phyloP scores from a whole-genome alignment of 371 early-diverging fungal species.

The Actinomortierella ambigua region DNA sequence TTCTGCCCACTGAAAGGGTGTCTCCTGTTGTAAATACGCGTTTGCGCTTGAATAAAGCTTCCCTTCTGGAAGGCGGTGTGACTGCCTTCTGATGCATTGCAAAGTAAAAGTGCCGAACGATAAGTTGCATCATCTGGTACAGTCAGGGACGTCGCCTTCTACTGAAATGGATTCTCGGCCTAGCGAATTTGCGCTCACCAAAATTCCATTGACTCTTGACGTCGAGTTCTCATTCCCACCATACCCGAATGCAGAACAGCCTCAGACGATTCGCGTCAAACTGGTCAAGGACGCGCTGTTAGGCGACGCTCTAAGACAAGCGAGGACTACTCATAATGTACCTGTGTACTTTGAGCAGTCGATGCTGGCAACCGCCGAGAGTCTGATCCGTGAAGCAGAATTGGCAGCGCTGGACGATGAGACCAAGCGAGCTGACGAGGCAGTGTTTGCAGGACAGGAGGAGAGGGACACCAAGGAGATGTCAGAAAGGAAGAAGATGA shows the following conservation, averaged over 20 bases:
- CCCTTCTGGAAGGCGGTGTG: too few relatives aligned
- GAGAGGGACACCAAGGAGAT: conserved; percentile 3
- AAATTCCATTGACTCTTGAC: conserved; percentile 31
- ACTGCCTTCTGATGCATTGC: too few relatives aligned
- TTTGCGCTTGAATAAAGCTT: too few relatives aligned
- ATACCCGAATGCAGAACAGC: conserved; percentile 29
- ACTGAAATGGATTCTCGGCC: too few relatives aligned
- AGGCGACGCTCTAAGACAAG: conserved; percentile 49
- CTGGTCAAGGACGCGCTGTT: conserved; percentile 52
- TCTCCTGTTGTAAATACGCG: too few relatives aligned
- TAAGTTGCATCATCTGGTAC: too few relatives aligned
- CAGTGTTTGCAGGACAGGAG: conserved; percentile 8
- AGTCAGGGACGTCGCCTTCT: too few relatives aligned
- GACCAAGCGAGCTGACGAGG: conserved; percentile 11
- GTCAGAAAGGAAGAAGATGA: not conserved
- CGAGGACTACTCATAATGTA: conserved; percentile 46
- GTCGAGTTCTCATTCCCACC: conserved; percentile 36
- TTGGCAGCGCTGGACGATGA: conserved; percentile 17
- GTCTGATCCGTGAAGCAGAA: conserved; percentile 39
- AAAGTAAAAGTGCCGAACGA: too few relatives aligned
- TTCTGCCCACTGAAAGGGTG: conserved; percentile 30
- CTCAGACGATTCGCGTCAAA: conserved; percentile 21
- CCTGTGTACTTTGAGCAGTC: conserved; percentile 54
- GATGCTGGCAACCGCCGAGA: conserved; percentile 49
- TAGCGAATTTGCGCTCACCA: conserved; percentile 15